phyloP scores from a whole-genome alignment of 768 basidiomycete species.

The Amylocystis lapponica region DNA sequence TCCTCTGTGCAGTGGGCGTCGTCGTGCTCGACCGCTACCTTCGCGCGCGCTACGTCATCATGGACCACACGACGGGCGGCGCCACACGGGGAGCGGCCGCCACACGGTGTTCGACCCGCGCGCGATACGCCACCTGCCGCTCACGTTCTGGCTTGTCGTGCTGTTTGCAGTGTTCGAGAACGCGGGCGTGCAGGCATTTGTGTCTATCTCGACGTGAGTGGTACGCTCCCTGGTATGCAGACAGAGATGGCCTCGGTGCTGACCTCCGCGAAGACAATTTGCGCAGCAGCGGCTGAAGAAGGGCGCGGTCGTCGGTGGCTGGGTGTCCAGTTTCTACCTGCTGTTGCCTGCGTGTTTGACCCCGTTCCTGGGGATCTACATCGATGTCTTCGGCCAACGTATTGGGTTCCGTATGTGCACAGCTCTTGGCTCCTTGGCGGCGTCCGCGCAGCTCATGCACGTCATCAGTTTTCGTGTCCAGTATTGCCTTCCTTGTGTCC shows the following conservation, averaged over 20 bases:
- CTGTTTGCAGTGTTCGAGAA: conserved; percentile 37
- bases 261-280: conserved; percentile 27
- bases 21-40: conserved; percentile 34
- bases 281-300: conserved; percentile 37
- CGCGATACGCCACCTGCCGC: conserved; percentile 28
- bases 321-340: conserved; percentile 39
- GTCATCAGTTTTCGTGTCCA: conserved; percentile 33
- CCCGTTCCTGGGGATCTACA: conserved; percentile 36
- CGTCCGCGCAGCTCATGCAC: background rate
- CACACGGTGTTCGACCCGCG: conserved; percentile 24
- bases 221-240: background rate
- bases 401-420: conserved; percentile 30
- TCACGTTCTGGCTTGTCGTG: conserved; percentile 39
- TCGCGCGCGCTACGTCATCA: conserved; percentile 28
- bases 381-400: conserved; percentile 34
- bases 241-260: background rate
- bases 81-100: conserved; percentile 20
- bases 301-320: conserved; percentile 39
- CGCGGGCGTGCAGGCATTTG: conserved; percentile 38
- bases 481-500: conserved; percentile 33
- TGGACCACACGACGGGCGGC: conserved; percentile 31
- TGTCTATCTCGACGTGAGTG: conserved; percentile 37
- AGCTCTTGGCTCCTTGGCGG: background rate
- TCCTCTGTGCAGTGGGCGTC: conserved; percentile 31
- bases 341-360: conserved; percentile 35